These are phyloP conservation scores for Schrenkiella parvula DNA, from an alignment of 345 rosid species.

Conservation along the genomic window DNA sequence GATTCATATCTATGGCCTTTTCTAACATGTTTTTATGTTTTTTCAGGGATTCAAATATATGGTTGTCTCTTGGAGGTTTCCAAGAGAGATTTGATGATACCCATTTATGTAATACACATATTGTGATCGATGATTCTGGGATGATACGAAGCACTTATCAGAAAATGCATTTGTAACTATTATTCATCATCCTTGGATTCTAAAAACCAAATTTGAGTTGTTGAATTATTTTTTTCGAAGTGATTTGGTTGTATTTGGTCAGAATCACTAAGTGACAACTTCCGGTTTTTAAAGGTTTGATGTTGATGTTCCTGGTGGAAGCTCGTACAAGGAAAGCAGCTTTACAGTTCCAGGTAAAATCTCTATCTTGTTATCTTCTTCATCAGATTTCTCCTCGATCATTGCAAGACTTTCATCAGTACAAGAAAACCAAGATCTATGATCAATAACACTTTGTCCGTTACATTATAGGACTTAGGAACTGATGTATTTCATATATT, in stretches of 20 bases:
- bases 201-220: not conserved
- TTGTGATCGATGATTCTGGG: slow-evolving; percentile 70
- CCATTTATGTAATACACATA: slow-evolving; percentile 77
- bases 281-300: slow-evolving; percentile 57
- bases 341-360: slow-evolving; percentile 81
- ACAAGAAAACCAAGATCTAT: not conserved
- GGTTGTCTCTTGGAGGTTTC: slow-evolving; percentile 95
- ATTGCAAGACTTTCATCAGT: not conserved
- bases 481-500: not conserved
- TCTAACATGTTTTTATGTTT: not conserved
- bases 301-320: slow-evolving; percentile 91
- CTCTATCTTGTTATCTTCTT: not conserved
- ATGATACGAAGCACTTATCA: slow-evolving; percentile 59
- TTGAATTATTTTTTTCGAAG: not conserved
- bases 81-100: slow-evolving; percentile 84
- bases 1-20: not conserved
- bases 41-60: slow-evolving; percentile 67
- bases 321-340: slow-evolving; percentile 75
- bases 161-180: slow-evolving; percentile 77
- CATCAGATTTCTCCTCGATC: not conserved
- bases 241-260: not conserved
- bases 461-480: not conserved
- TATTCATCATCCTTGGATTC: not conserved
- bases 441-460: not conserved
- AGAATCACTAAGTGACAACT: not conserved